Conservation (phyloP, 805 yeast genomes). For the Yamadazyma kitorensis region DNA sequence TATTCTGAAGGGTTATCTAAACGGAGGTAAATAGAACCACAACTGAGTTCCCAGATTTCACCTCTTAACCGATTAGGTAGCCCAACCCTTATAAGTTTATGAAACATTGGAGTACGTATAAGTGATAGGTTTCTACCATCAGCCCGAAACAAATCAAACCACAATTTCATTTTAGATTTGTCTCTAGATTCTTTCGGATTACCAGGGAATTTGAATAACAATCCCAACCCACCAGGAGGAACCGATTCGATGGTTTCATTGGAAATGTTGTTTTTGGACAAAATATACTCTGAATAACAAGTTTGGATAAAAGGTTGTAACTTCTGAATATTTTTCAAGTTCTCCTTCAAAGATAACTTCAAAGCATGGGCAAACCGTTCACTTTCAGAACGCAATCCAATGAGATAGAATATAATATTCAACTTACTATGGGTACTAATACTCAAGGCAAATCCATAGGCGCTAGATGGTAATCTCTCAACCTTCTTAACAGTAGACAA, state of each 20-base stretch:
- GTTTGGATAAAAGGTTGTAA: constrained; percentile 65
- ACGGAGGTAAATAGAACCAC: constrained; percentile 80
- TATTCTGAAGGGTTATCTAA: constrained; percentile 63
- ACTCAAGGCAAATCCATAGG: constrained; percentile 76
- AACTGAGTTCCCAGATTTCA: constrained; percentile 90
- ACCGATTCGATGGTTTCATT: constrained; percentile 46
- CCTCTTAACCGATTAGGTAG: constrained; percentile 94
- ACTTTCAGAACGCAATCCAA: constrained; percentile 74
- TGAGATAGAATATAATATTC: constrained; percentile 63
- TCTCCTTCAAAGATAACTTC: constrained; percentile 58
- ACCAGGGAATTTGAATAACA: constrained; percentile 84
- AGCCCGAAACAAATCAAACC: constrained; percentile 87
- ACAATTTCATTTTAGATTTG: constrained; percentile 79
- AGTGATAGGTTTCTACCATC: constrained; percentile 84
- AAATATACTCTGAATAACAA: constrained; percentile 80
- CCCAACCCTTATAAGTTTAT: constrained; percentile 83
- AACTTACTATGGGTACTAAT: constrained; percentile 66
- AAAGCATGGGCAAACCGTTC: constrained; percentile 75
- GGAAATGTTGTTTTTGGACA: constrained; percentile 54
- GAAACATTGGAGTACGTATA: constrained; percentile 71
- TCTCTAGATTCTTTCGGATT: constrained; percentile 74
- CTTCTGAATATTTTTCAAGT: constrained; percentile 57
- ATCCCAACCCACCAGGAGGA: constrained; percentile 85
- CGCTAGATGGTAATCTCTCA: constrained; percentile 75
- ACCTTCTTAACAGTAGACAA: constrained; percentile 78